Conservation (phyloP, 2,329 filamentous ascomycete species). For the Dactylellina drechsleri region DNA sequence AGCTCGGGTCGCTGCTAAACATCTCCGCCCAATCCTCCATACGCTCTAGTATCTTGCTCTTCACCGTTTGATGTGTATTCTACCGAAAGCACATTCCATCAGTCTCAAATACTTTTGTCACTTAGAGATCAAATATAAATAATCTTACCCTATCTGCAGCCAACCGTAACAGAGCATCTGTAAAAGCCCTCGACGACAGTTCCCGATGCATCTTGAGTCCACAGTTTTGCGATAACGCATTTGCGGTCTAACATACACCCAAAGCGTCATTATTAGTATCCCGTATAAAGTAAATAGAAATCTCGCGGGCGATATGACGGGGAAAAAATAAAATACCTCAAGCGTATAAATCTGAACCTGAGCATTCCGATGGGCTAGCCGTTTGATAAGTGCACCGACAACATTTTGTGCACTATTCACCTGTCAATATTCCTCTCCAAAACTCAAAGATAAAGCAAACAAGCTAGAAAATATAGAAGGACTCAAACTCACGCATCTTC, state of each 20-base stretch:
- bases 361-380: conserved; percentile 89
- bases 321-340: conserved; percentile 68
- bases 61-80: conserved; percentile 96
- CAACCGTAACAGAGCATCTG: conserved; percentile 88
- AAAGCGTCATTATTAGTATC: conserved; percentile 14
- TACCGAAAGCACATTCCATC: conserved; percentile 56
- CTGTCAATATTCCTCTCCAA: background rate
- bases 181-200: conserved; percentile 89
- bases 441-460: conserved; percentile 1
- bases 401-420: conserved; percentile 76
- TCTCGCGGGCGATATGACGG: conserved; percentile 5
- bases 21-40: conserved; percentile 97
- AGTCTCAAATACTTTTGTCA: background rate
- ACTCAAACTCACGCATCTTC: conserved; percentile 61
- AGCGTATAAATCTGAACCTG: conserved; percentile 96
- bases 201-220: conserved; percentile 87
- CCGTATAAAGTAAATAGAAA: background rate
- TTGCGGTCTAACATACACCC: conserved; percentile 72
- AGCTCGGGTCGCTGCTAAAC: conserved; percentile 86
- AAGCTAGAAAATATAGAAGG: background rate
- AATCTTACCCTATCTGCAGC: conserved; percentile 78
- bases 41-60: conserved; percentile 93
- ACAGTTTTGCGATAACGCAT: conserved; percentile 91
- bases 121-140: background rate
- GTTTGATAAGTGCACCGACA: conserved; percentile 88